These are phyloP conservation scores for Acer yangbiense DNA, from an alignment of 345 rosid genomes.

Conservation along the genomic window DNA sequence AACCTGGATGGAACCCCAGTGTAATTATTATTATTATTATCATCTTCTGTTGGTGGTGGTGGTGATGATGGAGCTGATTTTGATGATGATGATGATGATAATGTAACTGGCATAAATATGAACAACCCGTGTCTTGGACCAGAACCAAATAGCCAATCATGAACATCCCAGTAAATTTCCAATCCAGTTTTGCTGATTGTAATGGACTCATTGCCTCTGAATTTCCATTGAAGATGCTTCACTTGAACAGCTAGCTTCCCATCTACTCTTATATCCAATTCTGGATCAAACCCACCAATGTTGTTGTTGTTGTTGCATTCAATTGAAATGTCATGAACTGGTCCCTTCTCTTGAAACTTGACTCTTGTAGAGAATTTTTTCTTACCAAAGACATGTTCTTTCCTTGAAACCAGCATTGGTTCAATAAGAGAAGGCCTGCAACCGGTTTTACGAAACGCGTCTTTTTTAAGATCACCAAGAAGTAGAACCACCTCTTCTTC, in stretches of 20 bases:
- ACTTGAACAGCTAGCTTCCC: constrained; percentile 42
- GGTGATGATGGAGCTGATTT: constrained; percentile 23
- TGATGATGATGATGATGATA: constrained; percentile 7
- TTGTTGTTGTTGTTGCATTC: constrained; percentile 28
- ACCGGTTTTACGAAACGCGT: constrained; percentile 44
- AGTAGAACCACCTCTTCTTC: constrained; percentile 58
- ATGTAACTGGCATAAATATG: constrained; percentile 45
- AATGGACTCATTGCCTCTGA: constrained; percentile 54
- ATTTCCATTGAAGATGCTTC: constrained; percentile 62
- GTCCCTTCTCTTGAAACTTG: constrained; percentile 40
- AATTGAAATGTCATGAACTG: constrained; percentile 43
- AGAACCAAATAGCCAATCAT: constrained; percentile 57
- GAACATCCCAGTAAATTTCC: constrained; percentile 57
- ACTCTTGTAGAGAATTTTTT: constrained; percentile 45
- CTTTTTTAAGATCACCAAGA: constrained; percentile 48
- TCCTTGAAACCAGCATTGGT: constrained; percentile 48
- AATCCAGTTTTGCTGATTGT: constrained; percentile 34
- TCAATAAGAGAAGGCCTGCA: constrained; percentile 60
- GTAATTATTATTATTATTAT: constrained; percentile 1
- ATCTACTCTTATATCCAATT: constrained; percentile 52
- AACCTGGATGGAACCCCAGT: constrained; percentile 36
- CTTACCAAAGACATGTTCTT: constrained; percentile 57
- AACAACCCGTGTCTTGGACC: constrained; percentile 59
- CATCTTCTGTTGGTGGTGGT: constrained; percentile 20
- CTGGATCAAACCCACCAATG: constrained; percentile 34